Evolutionary conservation across 129 eudicot genomes (phyloP), one percentile per base, ranked within the genome.

Genomic region (Arctium lappa): DNA sequence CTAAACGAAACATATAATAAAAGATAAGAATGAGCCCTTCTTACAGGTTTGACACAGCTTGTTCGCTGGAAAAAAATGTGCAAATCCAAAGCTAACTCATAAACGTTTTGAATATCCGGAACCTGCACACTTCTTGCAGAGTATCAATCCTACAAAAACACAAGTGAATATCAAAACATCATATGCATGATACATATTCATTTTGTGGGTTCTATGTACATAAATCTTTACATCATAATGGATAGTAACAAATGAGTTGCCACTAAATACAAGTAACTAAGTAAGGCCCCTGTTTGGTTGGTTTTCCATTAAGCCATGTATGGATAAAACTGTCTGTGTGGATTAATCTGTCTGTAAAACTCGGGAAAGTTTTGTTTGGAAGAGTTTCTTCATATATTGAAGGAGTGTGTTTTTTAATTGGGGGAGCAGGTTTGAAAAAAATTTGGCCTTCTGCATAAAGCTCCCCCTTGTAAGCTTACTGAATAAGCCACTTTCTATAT

Each of bases 61-160:
- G 31, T n/a, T 39, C 27, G 68, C 32, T 16, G 74, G 1, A 80
- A 81, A 80, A 81, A 76, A 53, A 38, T 53, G 53, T 6, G 39
- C 33, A 53, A 74, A 33, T 80, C 29, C 79, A 56, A 77, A 65
- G 72, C 83, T 65, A 80, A 72, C 84, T 89, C 86, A 93, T 85
- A 93, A 81, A 34, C 97, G 88, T 81, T 84, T 91, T 69, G 98
- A 88, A 83, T 93, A 91, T 78, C 98, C 97, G 10, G 97, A 91
- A 66, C 98, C 98, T 72, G 80, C 97, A 86, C 98, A 93, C 80
- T 86, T 93, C 89, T 91, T 93, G 90, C 98, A 93, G 56, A 93
- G 90, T 83, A 93, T 77, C 87, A 93, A 80, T 69, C 98, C 97
- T 93, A 83, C 83, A 89, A 71, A 80, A 72, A 1, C 79, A 85